phyloP scores from a whole-genome alignment of 148 eudicot species.

The Arctostaphylos glauca region DNA sequence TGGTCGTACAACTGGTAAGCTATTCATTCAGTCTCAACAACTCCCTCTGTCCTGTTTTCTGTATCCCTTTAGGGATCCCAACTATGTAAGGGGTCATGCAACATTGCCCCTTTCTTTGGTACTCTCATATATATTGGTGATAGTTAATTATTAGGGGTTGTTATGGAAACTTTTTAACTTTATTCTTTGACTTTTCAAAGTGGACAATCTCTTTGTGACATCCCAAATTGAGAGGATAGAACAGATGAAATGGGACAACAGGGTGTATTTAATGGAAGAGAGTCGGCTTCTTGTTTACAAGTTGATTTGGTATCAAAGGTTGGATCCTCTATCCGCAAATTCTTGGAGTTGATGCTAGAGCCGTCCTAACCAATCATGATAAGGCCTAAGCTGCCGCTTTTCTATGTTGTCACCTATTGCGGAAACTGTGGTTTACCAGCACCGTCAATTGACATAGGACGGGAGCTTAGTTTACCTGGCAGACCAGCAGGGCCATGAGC shows the following conservation, averaged over 20 bases:
- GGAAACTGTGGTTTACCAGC: too few species aligned
- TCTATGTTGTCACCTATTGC: too few species aligned
- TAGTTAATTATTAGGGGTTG: neutral
- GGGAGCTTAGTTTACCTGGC: too few species aligned
- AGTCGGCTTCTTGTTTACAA: neutral
- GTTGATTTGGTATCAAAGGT: too few species aligned
- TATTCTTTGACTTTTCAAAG: neutral
- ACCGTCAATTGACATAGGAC: too few species aligned
- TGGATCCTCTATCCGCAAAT: too few species aligned
- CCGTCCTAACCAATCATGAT: too few species aligned
- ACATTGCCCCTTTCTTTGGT: too few species aligned
- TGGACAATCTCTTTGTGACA: neutral
- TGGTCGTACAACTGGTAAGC: constrained; percentile 62
- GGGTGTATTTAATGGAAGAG: neutral
- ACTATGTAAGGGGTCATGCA: too few species aligned
- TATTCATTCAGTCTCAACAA: neutral
- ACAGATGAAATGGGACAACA: neutral
- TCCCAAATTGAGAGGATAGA: neutral
- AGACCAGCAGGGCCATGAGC: too few species aligned
- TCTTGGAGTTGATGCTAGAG: too few species aligned
- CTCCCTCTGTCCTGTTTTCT: neutral
- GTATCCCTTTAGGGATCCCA: neutral
- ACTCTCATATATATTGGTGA: neutral
- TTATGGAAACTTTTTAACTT: neutral
- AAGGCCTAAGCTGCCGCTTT: too few species aligned